Evolutionary conservation across 352 stramenopile genomes (phyloP).

Genomic region (Phytophthora citrophthora): DNA sequence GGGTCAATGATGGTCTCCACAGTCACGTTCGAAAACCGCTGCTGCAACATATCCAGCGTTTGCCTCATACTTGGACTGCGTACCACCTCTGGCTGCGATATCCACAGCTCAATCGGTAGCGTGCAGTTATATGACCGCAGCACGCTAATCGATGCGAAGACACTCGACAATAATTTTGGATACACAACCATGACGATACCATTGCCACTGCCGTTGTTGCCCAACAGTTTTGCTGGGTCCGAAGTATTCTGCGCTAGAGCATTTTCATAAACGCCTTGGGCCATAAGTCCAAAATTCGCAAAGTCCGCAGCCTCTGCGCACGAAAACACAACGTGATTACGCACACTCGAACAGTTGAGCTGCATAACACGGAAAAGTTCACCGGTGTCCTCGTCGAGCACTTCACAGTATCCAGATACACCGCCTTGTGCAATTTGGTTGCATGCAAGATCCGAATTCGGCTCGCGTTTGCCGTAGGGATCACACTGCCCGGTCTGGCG

Average conservation of each 20-base stretch:
- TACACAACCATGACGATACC: conserved; percentile 81
- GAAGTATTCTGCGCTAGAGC: conserved; percentile 24
- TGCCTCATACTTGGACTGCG: conserved; percentile 41
- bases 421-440: conserved; percentile 46
- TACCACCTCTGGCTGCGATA: conserved; percentile 51
- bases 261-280: conserved; percentile 41
- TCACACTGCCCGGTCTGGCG: conserved; percentile 58
- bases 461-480: conserved; percentile 54
- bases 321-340: conserved; percentile 54
- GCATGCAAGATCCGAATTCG: conserved; percentile 55
- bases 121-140: conserved; percentile 58
- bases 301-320: conserved; percentile 67
- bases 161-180: conserved; percentile 71
- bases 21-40: conserved; percentile 40
- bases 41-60: conserved; percentile 35
- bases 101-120: conserved; percentile 79
- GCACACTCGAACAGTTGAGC: conserved; percentile 63
- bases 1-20: conserved; percentile 61
- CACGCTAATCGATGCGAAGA: conserved; percentile 62
- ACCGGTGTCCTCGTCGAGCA: conserved; percentile 58
- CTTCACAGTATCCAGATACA: conserved; percentile 69
- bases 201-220: conserved; percentile 39
- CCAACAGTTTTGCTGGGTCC: conserved; percentile 27
- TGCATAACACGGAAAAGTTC: conserved; percentile 79
- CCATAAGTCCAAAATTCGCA: conserved; percentile 60